These are phyloP conservation scores for Venturia aucupariae DNA, from an alignment of 2,329 filamentous ascomycete genomes.

Conservation along the genomic window DNA sequence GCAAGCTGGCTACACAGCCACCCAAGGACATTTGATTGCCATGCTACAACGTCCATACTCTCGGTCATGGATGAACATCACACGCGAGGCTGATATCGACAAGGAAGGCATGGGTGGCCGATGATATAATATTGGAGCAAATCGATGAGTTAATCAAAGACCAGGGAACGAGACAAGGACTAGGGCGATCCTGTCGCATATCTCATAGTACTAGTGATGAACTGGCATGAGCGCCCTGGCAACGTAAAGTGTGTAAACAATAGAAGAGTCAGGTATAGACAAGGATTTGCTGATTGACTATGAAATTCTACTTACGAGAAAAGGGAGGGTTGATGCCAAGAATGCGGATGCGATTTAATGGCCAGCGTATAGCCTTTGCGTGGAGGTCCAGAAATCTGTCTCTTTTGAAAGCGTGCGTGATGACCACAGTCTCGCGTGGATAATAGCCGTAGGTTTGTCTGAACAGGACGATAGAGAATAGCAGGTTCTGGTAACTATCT, in stretches of 20 bases:
- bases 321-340: conserved; percentile 39
- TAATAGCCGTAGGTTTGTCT: conserved; percentile 30
- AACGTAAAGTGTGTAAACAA: too few relatives aligned
- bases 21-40: too few relatives aligned
- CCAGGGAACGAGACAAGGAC: neutral
- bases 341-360: conserved; percentile 30
- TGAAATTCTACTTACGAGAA: conserved; percentile 18
- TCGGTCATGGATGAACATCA: neutral
- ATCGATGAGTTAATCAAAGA: neutral
- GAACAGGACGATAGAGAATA: conserved; percentile 61
- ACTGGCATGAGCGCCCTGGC: neutral
- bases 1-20: too few relatives aligned
- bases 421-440: conserved; percentile 32
- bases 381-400: conserved; percentile 31
- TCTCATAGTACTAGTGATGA: neutral
- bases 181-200: neutral
- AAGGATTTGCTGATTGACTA: neutral
- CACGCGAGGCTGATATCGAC: neutral
- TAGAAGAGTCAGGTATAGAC: neutral
- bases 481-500: conserved; percentile 77
- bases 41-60: neutral
- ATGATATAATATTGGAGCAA: neutral
- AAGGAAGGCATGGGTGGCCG: neutral
- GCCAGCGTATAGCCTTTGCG: conserved; percentile 36
- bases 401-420: conserved; percentile 41